A percentile compares a stretch with the other conserved stretches of the same genome.
phyloP scores from a whole-genome alignment of 371 early-diverging fungal genomes.

The Mucor mucedo region DNA sequence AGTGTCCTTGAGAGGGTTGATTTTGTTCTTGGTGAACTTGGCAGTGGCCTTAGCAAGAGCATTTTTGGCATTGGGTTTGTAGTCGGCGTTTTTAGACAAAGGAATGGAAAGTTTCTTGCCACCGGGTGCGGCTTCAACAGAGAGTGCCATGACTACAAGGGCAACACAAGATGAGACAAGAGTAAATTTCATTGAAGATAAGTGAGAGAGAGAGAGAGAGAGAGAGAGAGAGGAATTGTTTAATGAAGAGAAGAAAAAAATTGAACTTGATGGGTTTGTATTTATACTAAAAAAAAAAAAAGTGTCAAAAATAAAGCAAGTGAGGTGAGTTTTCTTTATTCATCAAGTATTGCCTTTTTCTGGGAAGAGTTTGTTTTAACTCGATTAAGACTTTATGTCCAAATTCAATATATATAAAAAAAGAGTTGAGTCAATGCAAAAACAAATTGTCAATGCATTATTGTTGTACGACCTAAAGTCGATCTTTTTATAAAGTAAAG shows the following conservation, averaged over 20 bases:
- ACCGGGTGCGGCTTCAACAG: slow-evolving; percentile 16
- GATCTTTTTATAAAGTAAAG: too few relatives aligned
- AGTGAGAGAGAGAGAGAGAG: background rate
- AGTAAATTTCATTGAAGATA: slow-evolving; percentile 14
- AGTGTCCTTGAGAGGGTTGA: background rate
- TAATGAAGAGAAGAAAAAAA: background rate
- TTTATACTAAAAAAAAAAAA: background rate
- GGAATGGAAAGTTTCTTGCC: slow-evolving; percentile 17
- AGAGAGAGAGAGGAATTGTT: background rate
- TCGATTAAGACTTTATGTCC: too few relatives aligned
- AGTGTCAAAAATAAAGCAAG: too few relatives aligned
- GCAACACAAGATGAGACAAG: slow-evolving; percentile 18
- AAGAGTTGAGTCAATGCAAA: too few relatives aligned
- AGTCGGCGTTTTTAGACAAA: slow-evolving; percentile 21
- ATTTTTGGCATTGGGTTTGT: slow-evolving; percentile 22
- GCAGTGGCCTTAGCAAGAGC: slow-evolving; percentile 19
- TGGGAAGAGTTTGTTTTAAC: too few relatives aligned
- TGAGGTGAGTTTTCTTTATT: too few relatives aligned
- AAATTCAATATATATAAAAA: too few relatives aligned
- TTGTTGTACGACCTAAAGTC: too few relatives aligned
- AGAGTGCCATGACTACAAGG: slow-evolving; percentile 15
- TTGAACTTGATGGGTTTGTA: background rate
- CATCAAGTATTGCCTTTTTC: too few relatives aligned
- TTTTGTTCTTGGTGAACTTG: slow-evolving; percentile 23
- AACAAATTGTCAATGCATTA: too few relatives aligned